Conservation (phyloP, 2,329 filamentous ascomycete genomes). For the Pleoardoris graminearum region DNA sequence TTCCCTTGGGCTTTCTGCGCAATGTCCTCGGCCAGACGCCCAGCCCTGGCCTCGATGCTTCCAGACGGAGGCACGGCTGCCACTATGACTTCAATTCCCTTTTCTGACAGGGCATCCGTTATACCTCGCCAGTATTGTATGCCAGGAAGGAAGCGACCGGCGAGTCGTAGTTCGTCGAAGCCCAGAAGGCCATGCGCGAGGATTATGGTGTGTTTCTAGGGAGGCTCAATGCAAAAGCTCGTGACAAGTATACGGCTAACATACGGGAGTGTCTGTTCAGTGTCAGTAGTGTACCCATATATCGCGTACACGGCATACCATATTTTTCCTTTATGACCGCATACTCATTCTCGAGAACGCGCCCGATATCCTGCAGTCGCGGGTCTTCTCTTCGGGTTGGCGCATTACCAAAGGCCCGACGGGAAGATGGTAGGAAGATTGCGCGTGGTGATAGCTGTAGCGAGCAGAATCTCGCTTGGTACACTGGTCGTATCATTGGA, state of each 20-base stretch:
- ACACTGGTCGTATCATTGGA: conserved; percentile 37
- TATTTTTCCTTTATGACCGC: conserved; percentile 62
- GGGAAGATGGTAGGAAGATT: neutral
- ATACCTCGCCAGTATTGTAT: conserved; percentile 69
- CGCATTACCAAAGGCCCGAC: conserved; percentile 29
- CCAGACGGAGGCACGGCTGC: conserved; percentile 62
- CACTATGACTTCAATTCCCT: conserved; percentile 64
- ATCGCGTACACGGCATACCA: conserved; percentile 40
- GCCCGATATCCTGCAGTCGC: conserved; percentile 56
- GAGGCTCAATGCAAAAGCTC: conserved; percentile 42
- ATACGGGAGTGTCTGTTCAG: conserved; percentile 39
- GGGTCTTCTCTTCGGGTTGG: conserved; percentile 48
- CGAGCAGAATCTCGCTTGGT: conserved; percentile 34
- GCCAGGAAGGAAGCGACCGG: conserved; percentile 58
- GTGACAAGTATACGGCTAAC: conserved; percentile 16
- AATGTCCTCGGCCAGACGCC: conserved; percentile 58
- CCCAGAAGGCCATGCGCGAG: conserved; percentile 68
- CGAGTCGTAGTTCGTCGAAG: conserved; percentile 64
- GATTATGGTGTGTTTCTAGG: conserved; percentile 59
- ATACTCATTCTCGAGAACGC: conserved; percentile 63
- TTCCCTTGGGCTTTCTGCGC: conserved; percentile 57
- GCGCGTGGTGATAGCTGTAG: conserved; percentile 4
- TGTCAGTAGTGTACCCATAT: conserved; percentile 17
- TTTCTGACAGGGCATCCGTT: conserved; percentile 58
- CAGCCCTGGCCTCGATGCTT: conserved; percentile 62